Evolutionary conservation across 2,329 filamentous ascomycete genomes (phyloP).

Genomic region (Periconia digitata): DNA sequence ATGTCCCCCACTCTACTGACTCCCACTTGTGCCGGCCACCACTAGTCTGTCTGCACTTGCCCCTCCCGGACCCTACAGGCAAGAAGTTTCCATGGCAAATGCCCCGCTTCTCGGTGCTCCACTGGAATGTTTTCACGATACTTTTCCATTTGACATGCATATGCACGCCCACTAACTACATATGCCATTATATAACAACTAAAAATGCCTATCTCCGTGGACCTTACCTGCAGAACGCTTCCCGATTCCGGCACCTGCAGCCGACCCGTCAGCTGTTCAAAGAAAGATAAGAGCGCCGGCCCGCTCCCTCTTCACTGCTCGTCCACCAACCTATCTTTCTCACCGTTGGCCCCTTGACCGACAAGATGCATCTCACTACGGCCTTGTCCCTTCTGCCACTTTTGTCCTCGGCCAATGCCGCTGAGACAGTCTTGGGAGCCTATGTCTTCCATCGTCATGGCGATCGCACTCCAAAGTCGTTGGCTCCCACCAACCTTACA

Average conservation of each 20-base stretch:
- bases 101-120: too few species aligned
- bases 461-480: constrained; percentile 79
- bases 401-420: constrained; percentile 31
- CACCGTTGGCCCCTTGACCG: not conserved
- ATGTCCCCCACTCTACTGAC: too few species aligned
- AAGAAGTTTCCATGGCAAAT: too few species aligned
- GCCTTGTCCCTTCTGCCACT: constrained; percentile 27
- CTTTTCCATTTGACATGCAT: too few species aligned
- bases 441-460: constrained; percentile 91
- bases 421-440: constrained; percentile 74
- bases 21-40: too few species aligned
- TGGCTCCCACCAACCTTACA: constrained; percentile 72
- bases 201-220: not conserved
- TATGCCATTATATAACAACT: not conserved
- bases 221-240: not conserved
- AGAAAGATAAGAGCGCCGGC: not conserved
- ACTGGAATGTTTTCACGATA: too few species aligned
- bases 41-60: too few species aligned
- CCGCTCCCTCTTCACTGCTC: constrained; percentile 8
- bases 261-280: not conserved
- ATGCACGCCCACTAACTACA: not conserved
- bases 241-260: not conserved
- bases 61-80: too few species aligned
- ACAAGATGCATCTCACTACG: constrained; percentile 31
- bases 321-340: not conserved